Evolutionary conservation across 1,139 yeast species (phyloP).

Genomic region (Arxiozyma heterogenica): DNA sequence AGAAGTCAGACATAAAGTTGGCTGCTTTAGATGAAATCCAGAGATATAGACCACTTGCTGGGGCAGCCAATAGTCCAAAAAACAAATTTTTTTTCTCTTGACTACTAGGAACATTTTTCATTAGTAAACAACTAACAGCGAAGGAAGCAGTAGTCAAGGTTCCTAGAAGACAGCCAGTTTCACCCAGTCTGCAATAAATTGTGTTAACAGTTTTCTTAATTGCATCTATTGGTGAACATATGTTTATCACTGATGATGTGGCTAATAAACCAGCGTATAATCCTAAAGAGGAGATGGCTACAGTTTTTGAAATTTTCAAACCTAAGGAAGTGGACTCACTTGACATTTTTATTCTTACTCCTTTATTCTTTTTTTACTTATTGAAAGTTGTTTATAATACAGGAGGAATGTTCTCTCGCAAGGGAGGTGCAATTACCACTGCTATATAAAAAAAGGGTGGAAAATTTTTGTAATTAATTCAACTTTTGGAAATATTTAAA

Average conservation of each 20-base stretch:
- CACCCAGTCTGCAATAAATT: constrained; percentile 21
- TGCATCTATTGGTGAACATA: constrained; percentile 21
- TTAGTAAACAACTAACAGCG: constrained; percentile 26
- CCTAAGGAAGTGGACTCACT: not conserved
- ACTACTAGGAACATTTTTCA: constrained; percentile 6
- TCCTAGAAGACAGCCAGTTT: constrained; percentile 21
- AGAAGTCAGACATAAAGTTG: not conserved
- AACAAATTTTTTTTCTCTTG: constrained; percentile 15
- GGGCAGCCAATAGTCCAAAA: constrained; percentile 12
- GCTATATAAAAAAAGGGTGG: not conserved
- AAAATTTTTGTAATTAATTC: too few species aligned
- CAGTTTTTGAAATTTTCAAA: constrained; percentile 21
- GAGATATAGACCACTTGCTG: constrained; percentile 13
- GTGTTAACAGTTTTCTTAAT: constrained; percentile 19
- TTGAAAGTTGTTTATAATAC: not conserved
- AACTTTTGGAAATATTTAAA: too few species aligned
- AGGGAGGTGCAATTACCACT: not conserved
- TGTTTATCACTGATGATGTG: constrained; percentile 54
- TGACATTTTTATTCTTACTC: not conserved
- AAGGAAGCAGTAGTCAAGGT: constrained; percentile 26
- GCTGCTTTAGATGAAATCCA: constrained; percentile 5
- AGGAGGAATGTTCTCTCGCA: not conserved
- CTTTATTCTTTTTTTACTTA: not conserved
- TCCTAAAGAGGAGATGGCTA: constrained; percentile 85
- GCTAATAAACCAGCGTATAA: constrained; percentile 92